A percentile compares a stretch with the other conserved stretches of the same genome.
These are phyloP conservation scores for Carallia pectinifolia DNA, from an alignment of 345 rosid species.

Conservation along the genomic window DNA sequence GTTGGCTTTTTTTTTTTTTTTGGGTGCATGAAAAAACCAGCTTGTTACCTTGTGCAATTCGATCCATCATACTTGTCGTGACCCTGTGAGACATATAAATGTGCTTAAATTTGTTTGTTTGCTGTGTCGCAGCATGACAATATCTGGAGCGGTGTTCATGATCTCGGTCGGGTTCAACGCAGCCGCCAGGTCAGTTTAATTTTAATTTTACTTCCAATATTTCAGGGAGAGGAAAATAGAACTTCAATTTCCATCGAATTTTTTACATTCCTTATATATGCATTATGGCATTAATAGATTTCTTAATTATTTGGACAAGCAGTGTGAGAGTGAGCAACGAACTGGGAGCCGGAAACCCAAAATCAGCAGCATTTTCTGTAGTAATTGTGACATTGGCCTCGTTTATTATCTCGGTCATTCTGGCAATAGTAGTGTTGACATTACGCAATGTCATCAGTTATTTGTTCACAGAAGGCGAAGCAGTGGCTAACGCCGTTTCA, in stretches of 20 bases:
- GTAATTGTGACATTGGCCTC: conserved; percentile 46
- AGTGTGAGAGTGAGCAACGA: conserved; percentile 71
- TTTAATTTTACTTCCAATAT: neutral
- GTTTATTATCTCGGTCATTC: conserved; percentile 30
- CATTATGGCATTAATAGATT: neutral
- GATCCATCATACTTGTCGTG: no score
- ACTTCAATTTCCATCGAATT: neutral
- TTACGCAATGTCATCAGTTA: conserved; percentile 53
- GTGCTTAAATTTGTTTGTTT: no score
- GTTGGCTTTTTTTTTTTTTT: no score
- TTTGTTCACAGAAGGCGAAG: conserved; percentile 46
- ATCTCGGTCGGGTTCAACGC: conserved; percentile 73
- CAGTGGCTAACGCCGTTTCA: conserved; percentile 56
- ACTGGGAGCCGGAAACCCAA: conserved; percentile 57
- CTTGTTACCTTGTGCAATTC: no score
- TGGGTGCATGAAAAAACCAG: no score
- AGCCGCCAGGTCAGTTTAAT: conserved; percentile 51
- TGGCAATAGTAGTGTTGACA: conserved; percentile 39
- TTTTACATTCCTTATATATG: neutral
- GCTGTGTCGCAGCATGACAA: conserved; percentile 49
- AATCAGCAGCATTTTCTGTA: conserved; percentile 51
- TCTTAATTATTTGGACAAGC: neutral
- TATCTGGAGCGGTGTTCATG: conserved; percentile 68
- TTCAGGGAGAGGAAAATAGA: neutral
- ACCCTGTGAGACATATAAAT: no score